Base-by-base conservation (phyloP, 148 eudicot species). In the Hydrangea macrophylla region DNA sequence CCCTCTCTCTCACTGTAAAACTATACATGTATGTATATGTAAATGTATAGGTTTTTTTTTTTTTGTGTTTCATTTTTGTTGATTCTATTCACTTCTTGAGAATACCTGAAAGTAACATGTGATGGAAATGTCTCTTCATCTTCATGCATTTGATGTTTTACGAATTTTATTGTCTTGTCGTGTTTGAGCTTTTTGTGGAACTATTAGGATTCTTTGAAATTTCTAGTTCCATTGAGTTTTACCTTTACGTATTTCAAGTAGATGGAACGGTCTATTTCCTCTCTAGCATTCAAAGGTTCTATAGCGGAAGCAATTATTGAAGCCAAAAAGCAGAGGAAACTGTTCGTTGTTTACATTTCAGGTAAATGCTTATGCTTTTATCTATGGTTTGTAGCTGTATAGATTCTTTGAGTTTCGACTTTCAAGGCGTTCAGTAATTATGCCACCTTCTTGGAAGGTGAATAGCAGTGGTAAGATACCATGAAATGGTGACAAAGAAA, bases 251-350 rank as follows among this genome's bases (percentile, higher is more conserved):
- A 6, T 69, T 77, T 22, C 45, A 30, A 64, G 40, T 76, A 83
- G 84, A 86, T 86, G 88, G 90, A 83, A 58, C 71, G 42, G 33
- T 58, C 80, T 33, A 40, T 86, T 30, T 75, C 82, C 9, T 78
- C 80, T 60, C 84, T 83, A 28, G 83, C 82, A 18, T 86, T 70
- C 56, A 75, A 45, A 64, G 90, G 90, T 67, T 79, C 90, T 4
- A 76, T 86, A 55, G 10, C 37, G 50, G 86, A 81, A 75, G 88
- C 90, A 64, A 79, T 86, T 55, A 39, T 68, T 63, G 82, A 81
- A 75, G 84, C 90, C 67, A 86, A 81, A 69, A 79, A 65, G 60
- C 82, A 81, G 79, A 83, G 79, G 74, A 86, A 86, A 69, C 80
- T 83, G 44, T 81, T 86, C 72, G 84, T 83, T 22, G 90, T 81